Evolutionary conservation across 345 rosid species (phyloP).

Genomic region (Brassica cretica): DNA sequence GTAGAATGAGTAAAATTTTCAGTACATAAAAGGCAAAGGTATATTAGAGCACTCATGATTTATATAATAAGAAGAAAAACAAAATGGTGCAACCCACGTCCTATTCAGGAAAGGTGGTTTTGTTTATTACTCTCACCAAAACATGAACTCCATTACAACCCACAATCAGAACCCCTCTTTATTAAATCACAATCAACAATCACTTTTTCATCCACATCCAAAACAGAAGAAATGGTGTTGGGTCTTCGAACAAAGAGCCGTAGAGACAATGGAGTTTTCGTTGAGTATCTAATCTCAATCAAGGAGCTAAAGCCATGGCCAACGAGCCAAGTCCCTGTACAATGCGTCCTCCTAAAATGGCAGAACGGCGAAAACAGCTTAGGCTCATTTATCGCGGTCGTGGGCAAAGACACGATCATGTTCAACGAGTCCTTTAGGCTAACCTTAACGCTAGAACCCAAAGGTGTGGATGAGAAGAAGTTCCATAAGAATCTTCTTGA

Average conservation of each 20-base stretch:
- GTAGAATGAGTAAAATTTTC: background rate
- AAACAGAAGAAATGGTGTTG: conserved; percentile 29
- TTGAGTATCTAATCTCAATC: conserved; percentile 37
- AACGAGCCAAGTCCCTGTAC: conserved; percentile 49
- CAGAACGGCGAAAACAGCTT: conserved; percentile 62
- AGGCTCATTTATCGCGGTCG: conserved; percentile 58
- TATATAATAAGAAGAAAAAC: background rate
- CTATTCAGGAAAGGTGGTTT: conserved; percentile 33
- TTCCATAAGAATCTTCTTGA: conserved; percentile 75
- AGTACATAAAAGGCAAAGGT: background rate
- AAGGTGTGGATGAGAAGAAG: conserved; percentile 50
- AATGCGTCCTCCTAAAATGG: conserved; percentile 78
- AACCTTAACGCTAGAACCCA: conserved; percentile 48
- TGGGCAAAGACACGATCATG: conserved; percentile 63
- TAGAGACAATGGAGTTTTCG: conserved; percentile 38
- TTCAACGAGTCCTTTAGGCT: conserved; percentile 66
- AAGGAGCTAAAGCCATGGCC: conserved; percentile 88
- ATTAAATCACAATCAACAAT: conserved; percentile 2
- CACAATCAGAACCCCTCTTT: background rate
- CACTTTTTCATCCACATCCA: background rate
- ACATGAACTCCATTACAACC: conserved; percentile 43
- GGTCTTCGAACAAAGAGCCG: conserved; percentile 41
- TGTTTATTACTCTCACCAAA: conserved; percentile 25
- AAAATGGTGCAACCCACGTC: conserved; percentile 39
- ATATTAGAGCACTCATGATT: background rate